A percentile compares a stretch with the other conserved stretches of the same genome.
Evolutionary conservation across 2,329 filamentous ascomycete species (phyloP).

Genomic region (Paecilomyces sp.): DNA sequence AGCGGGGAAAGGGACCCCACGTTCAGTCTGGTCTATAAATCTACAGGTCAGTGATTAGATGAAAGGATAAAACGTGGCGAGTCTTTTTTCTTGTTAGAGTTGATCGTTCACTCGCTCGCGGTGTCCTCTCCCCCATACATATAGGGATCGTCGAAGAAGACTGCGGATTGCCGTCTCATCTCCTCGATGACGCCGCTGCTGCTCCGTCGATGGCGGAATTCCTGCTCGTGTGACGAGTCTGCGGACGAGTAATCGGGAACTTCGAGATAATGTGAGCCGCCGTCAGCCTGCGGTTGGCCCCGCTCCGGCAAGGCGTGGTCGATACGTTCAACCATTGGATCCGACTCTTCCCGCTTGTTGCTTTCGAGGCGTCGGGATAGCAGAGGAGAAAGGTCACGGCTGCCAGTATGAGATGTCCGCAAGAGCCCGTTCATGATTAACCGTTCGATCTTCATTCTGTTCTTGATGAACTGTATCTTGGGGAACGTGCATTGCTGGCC

Average conservation of each 20-base stretch:
- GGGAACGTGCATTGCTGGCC: constrained; percentile 87
- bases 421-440: constrained; percentile 51
- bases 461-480: constrained; percentile 83
- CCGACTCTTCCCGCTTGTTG: constrained; percentile 2
- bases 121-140: constrained; percentile 22
- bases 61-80: background rate
- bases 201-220: constrained; percentile 10
- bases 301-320: constrained; percentile 7
- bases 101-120: constrained; percentile 6
- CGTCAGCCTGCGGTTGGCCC: constrained; percentile 1
- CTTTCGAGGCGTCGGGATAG: constrained; percentile 18
- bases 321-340: constrained; percentile 16
- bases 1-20: too few species aligned
- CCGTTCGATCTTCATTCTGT: constrained; percentile 77
- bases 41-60: background rate
- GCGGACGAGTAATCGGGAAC: constrained; percentile 2
- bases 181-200: constrained; percentile 35
- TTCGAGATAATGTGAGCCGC: constrained; percentile 1
- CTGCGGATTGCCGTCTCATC: constrained; percentile 38
- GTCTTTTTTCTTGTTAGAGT: background rate
- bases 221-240: constrained; percentile 10
- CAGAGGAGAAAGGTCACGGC: constrained; percentile 18
- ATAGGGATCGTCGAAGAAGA: constrained; percentile 39
- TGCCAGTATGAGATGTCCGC: constrained; percentile 19
- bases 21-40: background rate